These are phyloP conservation scores for Ustilago shanxiensis DNA, from an alignment of 1,284 basidiomycete species.

Conservation along the genomic window DNA sequence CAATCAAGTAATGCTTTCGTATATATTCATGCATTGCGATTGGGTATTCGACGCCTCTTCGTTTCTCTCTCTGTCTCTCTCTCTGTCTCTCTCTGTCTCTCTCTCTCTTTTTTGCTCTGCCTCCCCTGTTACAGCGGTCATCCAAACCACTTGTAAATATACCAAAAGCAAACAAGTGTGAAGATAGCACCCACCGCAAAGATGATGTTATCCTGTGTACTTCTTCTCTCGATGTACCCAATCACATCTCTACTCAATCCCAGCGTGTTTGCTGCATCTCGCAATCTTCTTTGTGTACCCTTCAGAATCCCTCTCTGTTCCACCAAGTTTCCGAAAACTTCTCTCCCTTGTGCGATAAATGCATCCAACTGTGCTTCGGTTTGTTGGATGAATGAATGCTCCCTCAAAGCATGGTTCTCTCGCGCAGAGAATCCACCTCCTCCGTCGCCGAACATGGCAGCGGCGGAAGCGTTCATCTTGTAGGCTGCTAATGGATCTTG, in stretches of 20 bases:
- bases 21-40: neutral
- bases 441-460: slow-evolving; percentile 61
- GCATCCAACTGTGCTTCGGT: slow-evolving; percentile 67
- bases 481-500: slow-evolving; percentile 65
- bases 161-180: slow-evolving; percentile 67
- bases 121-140: too few species aligned
- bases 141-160: slow-evolving; percentile 67
- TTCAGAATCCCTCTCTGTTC: slow-evolving; percentile 68
- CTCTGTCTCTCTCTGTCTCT: too few species aligned
- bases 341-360: slow-evolving; percentile 68
- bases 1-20: too few species aligned
- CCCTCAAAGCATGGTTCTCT: slow-evolving; percentile 66
- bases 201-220: slow-evolving; percentile 68
- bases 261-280: slow-evolving; percentile 67
- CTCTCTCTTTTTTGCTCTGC: too few species aligned
- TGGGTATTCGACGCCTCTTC: neutral
- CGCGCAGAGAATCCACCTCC: slow-evolving; percentile 42
- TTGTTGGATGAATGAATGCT: slow-evolving; percentile 68
- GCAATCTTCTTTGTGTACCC: slow-evolving; percentile 60
- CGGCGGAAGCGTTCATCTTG: slow-evolving; percentile 62
- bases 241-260: slow-evolving; percentile 68
- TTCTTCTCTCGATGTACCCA: slow-evolving; percentile 67
- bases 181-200: slow-evolving; percentile 65
- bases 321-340: slow-evolving; percentile 67
- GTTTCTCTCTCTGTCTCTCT: too few species aligned